Evolutionary conservation across 257 asterid genomes (phyloP).

Genomic region (Fraxinus anomala): DNA sequence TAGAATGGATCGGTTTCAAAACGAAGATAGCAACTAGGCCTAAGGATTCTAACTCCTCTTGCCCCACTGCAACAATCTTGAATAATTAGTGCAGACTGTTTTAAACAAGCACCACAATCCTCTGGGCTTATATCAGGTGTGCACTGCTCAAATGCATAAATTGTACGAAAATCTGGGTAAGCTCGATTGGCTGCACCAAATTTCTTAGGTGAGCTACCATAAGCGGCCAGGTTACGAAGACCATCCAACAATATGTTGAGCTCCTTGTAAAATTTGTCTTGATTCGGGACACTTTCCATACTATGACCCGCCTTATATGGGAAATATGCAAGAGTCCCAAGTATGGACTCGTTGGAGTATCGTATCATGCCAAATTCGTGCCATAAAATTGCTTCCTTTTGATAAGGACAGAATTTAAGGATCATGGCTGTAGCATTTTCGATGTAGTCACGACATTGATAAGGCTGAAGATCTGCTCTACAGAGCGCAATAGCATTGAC

Average conservation of each 20-base stretch:
- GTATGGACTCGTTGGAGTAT: slow-evolving; percentile 1
- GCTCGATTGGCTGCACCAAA: slow-evolving; percentile 9
- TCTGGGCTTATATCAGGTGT: background rate
- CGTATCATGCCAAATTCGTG: slow-evolving; percentile 19
- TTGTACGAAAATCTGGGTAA: background rate
- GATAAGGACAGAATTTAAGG: slow-evolving; percentile 10
- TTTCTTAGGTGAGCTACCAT: background rate
- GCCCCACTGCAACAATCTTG: background rate
- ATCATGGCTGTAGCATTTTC: background rate
- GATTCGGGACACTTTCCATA: background rate
- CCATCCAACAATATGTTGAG: background rate
- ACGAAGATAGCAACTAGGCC: background rate
- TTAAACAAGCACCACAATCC: background rate
- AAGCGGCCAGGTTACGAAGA: background rate
- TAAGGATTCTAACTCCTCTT: background rate
- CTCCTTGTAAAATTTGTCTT: background rate
- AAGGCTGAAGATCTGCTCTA: slow-evolving; percentile 20
- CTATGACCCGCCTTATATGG: background rate
- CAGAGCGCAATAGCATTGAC: slow-evolving; percentile 30
- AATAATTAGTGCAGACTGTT: background rate
- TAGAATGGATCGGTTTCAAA: background rate
- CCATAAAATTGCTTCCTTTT: background rate
- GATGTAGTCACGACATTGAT: slow-evolving; percentile 23
- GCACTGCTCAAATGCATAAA: background rate
- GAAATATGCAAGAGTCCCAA: background rate